Conservation (phyloP, 805 yeast species). For the Cephaloascus fragrans region DNA sequence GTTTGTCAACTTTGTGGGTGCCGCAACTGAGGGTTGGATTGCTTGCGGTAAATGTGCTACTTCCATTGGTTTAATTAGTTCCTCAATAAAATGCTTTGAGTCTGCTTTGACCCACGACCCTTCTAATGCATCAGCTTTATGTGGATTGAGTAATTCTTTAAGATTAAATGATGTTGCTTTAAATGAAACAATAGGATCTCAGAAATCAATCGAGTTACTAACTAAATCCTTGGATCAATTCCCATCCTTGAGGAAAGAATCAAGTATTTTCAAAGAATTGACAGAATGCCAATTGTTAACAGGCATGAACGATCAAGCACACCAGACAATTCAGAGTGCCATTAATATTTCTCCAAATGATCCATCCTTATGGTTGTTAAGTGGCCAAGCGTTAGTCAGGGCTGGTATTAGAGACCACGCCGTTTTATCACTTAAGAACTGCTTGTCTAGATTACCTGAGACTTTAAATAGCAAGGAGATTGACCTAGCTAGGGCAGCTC, state of each 20-base stretch:
- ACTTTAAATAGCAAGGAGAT: conserved; percentile 21
- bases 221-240: conserved; percentile 24
- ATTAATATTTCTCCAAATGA: conserved; percentile 26
- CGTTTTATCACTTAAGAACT: conserved; percentile 32
- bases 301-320: conserved; percentile 43
- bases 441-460: conserved; percentile 30
- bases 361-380: conserved; percentile 35
- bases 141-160: conserved; percentile 31
- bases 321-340: conserved; percentile 34
- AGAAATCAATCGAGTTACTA: conserved; percentile 27
- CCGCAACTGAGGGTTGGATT: conserved; percentile 33
- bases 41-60: conserved; percentile 37
- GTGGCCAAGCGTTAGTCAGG: conserved; percentile 38
- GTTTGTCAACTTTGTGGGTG: conserved; percentile 2
- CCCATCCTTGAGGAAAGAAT: conserved; percentile 26
- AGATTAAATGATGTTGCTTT: conserved; percentile 25
- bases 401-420: conserved; percentile 36
- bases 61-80: conserved; percentile 23
- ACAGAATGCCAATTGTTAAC: conserved; percentile 39
- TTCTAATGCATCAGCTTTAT: conserved; percentile 25
- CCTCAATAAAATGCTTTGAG: conserved; percentile 35
- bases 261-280: conserved; percentile 36
- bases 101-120: conserved; percentile 32
- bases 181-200: conserved; percentile 29
- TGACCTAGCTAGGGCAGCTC: conserved; percentile 41